A percentile compares a stretch with the other conserved stretches of the same genome.
Conservation (phyloP, 2,329 filamentous ascomycete genomes). For the Colletotrichum navitas region DNA sequence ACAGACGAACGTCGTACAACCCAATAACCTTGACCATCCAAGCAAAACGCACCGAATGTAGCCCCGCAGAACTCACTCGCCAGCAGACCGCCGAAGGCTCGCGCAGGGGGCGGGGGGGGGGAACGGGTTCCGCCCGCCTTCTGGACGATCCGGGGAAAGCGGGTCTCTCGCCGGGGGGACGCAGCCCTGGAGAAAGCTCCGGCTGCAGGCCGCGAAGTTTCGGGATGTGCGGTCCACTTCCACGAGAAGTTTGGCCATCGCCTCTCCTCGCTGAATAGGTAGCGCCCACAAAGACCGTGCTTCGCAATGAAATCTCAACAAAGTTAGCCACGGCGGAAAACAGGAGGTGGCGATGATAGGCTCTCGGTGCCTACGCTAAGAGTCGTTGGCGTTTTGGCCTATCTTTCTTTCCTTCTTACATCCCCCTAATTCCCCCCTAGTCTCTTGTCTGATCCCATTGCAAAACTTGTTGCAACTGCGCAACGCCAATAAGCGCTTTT, state of each 20-base stretch:
- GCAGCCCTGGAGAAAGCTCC: constrained; percentile 1
- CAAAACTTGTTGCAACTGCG: neutral
- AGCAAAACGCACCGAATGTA: neutral
- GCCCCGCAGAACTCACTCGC: neutral
- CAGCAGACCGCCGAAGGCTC: neutral
- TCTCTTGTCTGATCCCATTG: neutral
- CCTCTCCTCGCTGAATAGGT: too few relatives aligned
- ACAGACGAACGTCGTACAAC: too few relatives aligned
- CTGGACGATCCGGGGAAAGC: neutral
- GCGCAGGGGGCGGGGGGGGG: too few relatives aligned
- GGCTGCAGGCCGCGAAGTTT: constrained; percentile 1
- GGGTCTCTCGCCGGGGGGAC: neutral
- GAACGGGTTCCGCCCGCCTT: neutral
- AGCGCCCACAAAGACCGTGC: neutral
- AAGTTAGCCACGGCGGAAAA: neutral
- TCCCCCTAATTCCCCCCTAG: neutral
- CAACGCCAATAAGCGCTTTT: neutral
- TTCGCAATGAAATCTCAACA: neutral
- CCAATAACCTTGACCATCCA: neutral
- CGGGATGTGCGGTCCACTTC: neutral
- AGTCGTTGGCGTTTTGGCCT: neutral
- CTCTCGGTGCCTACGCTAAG: neutral
- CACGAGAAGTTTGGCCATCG: neutral
- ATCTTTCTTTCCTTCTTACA: neutral
- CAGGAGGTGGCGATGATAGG: neutral